These are phyloP conservation scores for Pilaira anomala DNA, from an alignment of 192 early-diverging fungal species.

Conservation along the genomic window DNA sequence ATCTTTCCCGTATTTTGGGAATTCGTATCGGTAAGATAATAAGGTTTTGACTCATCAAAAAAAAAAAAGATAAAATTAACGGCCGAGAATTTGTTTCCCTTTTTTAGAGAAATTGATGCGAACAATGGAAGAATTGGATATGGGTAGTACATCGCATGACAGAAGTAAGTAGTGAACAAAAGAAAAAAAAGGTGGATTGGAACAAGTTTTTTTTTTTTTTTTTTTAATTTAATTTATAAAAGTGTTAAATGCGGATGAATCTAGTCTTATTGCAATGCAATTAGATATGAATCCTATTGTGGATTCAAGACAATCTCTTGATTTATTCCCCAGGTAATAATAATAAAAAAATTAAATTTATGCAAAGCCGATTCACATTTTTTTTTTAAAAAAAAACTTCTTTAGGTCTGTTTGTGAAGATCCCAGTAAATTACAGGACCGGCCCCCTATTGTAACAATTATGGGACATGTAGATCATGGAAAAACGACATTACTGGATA, in stretches of 20 bases:
- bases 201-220: no score
- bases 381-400: background rate
- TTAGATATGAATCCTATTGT: constrained; percentile 86
- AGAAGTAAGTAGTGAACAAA: constrained; percentile 42
- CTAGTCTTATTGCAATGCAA: constrained; percentile 82
- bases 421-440: constrained; percentile 65
- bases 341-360: constrained; percentile 1
- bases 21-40: constrained; percentile 55
- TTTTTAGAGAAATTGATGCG: constrained; percentile 56
- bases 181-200: background rate
- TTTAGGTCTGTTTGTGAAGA: constrained; percentile 63
- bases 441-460: constrained; percentile 94
- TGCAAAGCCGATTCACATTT: background rate
- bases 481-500: constrained; percentile 93
- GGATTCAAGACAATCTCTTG: constrained; percentile 47
- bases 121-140: constrained; percentile 75
- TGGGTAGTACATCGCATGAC: constrained; percentile 76
- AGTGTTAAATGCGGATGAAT: constrained; percentile 82
- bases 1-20: constrained; percentile 75
- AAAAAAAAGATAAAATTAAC: background rate
- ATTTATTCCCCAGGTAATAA: constrained; percentile 56
- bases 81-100: background rate
- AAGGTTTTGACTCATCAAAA: no score
- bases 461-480: constrained; percentile 99
- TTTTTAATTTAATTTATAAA: background rate